Percentiles rank a stretch among this genome's conserved stretches.
These are phyloP conservation scores for Entelexis sorbosivorans DNA, from an alignment of 1,139 yeast species.

Conservation along the genomic window DNA sequence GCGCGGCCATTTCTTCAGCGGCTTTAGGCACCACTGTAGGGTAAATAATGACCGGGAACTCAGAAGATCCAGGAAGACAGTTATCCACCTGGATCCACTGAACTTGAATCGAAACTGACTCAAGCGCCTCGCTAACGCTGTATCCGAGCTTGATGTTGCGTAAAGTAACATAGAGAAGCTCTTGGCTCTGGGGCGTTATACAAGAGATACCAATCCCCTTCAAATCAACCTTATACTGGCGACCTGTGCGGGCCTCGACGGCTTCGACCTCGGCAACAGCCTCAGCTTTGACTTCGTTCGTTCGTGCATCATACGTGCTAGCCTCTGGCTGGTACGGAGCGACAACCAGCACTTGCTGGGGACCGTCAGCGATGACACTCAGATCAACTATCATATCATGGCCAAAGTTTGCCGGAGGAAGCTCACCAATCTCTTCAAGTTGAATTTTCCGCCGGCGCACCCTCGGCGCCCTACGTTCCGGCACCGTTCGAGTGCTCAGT, in stretches of 20 bases:
- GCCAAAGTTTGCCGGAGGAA: slow-evolving; percentile 62
- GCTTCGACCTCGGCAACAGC: slow-evolving; percentile 42
- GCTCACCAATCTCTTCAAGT: slow-evolving; percentile 82
- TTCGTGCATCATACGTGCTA: slow-evolving; percentile 51
- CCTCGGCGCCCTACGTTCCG: slow-evolving; percentile 1
- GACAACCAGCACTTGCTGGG: slow-evolving; percentile 76
- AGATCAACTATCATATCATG: slow-evolving; percentile 49
- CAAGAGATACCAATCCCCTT: slow-evolving; percentile 88
- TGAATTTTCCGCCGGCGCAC: slow-evolving; percentile 57
- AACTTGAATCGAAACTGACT: slow-evolving; percentile 64
- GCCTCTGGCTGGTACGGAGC: slow-evolving; percentile 69
- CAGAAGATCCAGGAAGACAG: slow-evolving; percentile 51
- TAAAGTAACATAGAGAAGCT: slow-evolving; percentile 68
- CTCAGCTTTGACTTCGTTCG: slow-evolving; percentile 37
- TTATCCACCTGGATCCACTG: slow-evolving; percentile 95
- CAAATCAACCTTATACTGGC: slow-evolving; percentile 48
- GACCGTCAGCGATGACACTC: slow-evolving; percentile 94
- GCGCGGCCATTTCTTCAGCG: slow-evolving; percentile 70
- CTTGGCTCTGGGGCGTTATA: slow-evolving; percentile 59
- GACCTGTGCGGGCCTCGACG: slow-evolving; percentile 16
- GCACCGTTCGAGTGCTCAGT: background rate
- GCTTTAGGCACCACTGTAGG: slow-evolving; percentile 87
- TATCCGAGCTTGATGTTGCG: slow-evolving; percentile 73
- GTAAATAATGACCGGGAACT: slow-evolving; percentile 75
- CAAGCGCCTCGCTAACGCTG: slow-evolving; percentile 75